A percentile compares a stretch with the other conserved stretches of the same genome.
Evolutionary conservation across 352 stramenopile genomes (phyloP).

Genomic region (Elongisporangium anandrum): DNA sequence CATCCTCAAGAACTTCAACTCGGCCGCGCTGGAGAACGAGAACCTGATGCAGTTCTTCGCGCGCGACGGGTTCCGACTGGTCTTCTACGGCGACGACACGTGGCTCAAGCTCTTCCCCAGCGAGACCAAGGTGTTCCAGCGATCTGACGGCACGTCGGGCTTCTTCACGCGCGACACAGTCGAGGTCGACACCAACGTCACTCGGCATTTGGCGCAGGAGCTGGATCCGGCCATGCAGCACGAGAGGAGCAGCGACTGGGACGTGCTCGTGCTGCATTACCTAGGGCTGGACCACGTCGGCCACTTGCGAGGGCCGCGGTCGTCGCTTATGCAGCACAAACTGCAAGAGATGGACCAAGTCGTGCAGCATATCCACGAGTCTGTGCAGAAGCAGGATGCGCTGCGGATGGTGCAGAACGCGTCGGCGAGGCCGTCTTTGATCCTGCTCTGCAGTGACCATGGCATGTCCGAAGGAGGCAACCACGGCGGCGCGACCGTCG

Average conservation of each 20-base stretch:
- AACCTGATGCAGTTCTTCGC: constrained; percentile 66
- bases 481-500: constrained; percentile 77
- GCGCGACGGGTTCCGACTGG: constrained; percentile 43
- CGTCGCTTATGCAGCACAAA: constrained; percentile 72
- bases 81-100: constrained; percentile 90
- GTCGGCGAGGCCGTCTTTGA: constrained; percentile 40
- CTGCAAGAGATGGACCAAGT: constrained; percentile 82
- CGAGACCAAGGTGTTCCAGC: constrained; percentile 36
- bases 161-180: constrained; percentile 88
- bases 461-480: constrained; percentile 89
- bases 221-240: constrained; percentile 69
- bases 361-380: constrained; percentile 51
- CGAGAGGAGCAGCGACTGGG: constrained; percentile 71
- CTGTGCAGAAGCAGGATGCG: constrained; percentile 55
- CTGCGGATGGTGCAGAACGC: constrained; percentile 16
- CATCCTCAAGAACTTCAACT: constrained; percentile 91
- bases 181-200: constrained; percentile 86
- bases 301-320: constrained; percentile 75
- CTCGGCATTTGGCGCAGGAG: constrained; percentile 76
- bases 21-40: constrained; percentile 62
- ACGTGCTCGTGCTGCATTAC: constrained; percentile 85
- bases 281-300: constrained; percentile 85
- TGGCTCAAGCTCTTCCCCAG: constrained; percentile 85
- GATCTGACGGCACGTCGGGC: constrained; percentile 74
- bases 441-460: constrained; percentile 84